Conservation (phyloP, 2,329 filamentous ascomycete genomes). For the Cryphonectria carpinicola region DNA sequence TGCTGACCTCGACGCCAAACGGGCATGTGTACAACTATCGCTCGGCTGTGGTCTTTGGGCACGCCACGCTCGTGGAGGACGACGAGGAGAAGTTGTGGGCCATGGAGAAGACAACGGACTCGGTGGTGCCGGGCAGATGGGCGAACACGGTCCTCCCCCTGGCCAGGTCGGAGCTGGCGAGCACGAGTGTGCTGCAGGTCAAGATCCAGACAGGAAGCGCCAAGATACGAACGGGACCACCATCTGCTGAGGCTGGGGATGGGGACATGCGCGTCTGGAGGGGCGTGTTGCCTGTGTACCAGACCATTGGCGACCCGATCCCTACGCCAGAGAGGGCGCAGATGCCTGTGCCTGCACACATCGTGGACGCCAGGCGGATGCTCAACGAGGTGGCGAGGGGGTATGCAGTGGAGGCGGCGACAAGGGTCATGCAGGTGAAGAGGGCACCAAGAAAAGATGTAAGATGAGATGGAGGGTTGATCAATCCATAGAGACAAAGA, state of each 20-base stretch:
- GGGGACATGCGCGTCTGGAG: slow-evolving; percentile 53
- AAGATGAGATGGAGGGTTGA: neutral
- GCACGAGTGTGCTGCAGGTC: slow-evolving; percentile 73
- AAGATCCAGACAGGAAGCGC: slow-evolving; percentile 72
- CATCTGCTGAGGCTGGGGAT: slow-evolving; percentile 58
- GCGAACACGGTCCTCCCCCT: slow-evolving; percentile 70
- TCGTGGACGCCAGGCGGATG: slow-evolving; percentile 48
- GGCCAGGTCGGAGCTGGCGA: slow-evolving; percentile 72
- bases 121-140: slow-evolving; percentile 72
- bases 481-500: neutral
- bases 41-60: slow-evolving; percentile 76
- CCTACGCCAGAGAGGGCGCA: slow-evolving; percentile 62
- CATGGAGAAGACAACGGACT: slow-evolving; percentile 77
- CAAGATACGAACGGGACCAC: slow-evolving; percentile 70
- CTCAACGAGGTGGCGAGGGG: slow-evolving; percentile 38
- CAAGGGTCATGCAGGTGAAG: slow-evolving; percentile 20
- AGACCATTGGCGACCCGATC: slow-evolving; percentile 65
- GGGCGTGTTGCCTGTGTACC: slow-evolving; percentile 65
- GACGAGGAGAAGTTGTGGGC: slow-evolving; percentile 74
- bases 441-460: slow-evolving; percentile 17
- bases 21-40: slow-evolving; percentile 87
- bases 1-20: slow-evolving; percentile 78
- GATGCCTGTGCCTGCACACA: slow-evolving; percentile 62
- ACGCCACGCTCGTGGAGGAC: slow-evolving; percentile 68
- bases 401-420: slow-evolving; percentile 34